Conservation (phyloP, 2,329 filamentous ascomycete genomes). For the Ilyonectria mors-panacis region DNA sequence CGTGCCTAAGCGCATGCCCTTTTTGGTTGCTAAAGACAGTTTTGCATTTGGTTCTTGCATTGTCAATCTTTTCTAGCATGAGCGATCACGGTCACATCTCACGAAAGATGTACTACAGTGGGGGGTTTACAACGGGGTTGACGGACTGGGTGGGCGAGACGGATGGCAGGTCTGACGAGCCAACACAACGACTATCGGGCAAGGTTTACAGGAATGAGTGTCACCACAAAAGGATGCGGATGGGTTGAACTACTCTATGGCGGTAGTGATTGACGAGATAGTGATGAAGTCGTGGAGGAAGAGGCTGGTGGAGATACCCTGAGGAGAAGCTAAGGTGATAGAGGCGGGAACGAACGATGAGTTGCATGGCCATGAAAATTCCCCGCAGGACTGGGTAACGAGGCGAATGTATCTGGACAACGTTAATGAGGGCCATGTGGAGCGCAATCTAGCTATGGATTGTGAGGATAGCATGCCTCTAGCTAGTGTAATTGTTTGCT, state of each 20-base stretch:
- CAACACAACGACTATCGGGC: not conserved
- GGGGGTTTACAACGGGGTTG: not conserved
- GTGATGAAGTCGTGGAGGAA: conserved; percentile 14
- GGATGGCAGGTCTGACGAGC: not conserved
- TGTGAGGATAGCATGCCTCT: conserved; percentile 13
- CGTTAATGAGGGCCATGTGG: conserved; percentile 22
- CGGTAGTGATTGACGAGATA: not conserved
- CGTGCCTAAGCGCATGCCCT: conserved; percentile 21
- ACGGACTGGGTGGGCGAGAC: not conserved
- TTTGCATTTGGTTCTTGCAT: conserved; percentile 23
- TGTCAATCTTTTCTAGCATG: conserved; percentile 19
- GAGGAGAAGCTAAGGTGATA: conserved; percentile 18
- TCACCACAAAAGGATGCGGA: not conserved
- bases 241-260: not conserved
- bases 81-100: conserved; percentile 18
- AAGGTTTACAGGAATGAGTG: conserved; percentile 2
- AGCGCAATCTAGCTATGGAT: conserved; percentile 11
- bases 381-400: conserved; percentile 24
- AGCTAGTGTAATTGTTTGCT: conserved; percentile 18
- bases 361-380: conserved; percentile 21
- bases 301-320: conserved; percentile 23
- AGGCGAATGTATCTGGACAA: conserved; percentile 23
- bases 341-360: conserved; percentile 21
- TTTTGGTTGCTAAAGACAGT: conserved; percentile 7
- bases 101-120: not conserved